Conservation (phyloP, 106 monocot genomes). For the Dendrobium huoshanense region DNA sequence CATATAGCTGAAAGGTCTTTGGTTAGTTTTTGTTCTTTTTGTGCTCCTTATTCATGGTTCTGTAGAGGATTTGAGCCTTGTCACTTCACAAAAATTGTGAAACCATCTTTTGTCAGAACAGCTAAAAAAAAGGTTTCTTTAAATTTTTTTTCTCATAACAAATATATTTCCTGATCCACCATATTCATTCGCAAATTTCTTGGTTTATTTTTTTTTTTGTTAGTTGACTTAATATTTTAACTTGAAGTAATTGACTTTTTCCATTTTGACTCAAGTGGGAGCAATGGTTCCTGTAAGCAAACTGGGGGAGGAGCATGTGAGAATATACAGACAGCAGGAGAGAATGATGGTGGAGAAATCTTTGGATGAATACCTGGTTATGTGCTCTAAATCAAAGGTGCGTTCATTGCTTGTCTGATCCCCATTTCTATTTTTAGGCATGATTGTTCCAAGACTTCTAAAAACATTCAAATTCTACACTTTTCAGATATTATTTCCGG, state of each 20-base stretch:
- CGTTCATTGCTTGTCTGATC: not conserved
- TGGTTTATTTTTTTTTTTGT: not conserved
- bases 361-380: constrained; percentile 15
- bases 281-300: constrained; percentile 14
- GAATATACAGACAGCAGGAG: constrained; percentile 13
- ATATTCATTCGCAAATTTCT: not conserved
- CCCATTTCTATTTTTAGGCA: not conserved
- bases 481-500: too few relatives aligned
- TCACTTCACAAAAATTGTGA: not conserved
- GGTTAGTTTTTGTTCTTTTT: too few relatives aligned
- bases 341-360: constrained; percentile 10
- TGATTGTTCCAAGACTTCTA: not conserved
- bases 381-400: constrained; percentile 23
- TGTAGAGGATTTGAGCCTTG: too few relatives aligned
- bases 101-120: not conserved
- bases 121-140: too few relatives aligned
- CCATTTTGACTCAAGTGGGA: constrained; percentile 17
- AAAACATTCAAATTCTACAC: not conserved
- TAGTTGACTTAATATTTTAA: not conserved
- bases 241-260: not conserved
- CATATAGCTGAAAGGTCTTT: too few relatives aligned
- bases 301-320: constrained; percentile 10
- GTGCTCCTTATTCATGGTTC: too few relatives aligned
- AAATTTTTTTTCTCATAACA: too few relatives aligned
- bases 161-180: not conserved